These are phyloP conservation scores for Drechslerella coelobrocha DNA, from an alignment of 2,329 filamentous ascomycete species.

Conservation along the genomic window DNA sequence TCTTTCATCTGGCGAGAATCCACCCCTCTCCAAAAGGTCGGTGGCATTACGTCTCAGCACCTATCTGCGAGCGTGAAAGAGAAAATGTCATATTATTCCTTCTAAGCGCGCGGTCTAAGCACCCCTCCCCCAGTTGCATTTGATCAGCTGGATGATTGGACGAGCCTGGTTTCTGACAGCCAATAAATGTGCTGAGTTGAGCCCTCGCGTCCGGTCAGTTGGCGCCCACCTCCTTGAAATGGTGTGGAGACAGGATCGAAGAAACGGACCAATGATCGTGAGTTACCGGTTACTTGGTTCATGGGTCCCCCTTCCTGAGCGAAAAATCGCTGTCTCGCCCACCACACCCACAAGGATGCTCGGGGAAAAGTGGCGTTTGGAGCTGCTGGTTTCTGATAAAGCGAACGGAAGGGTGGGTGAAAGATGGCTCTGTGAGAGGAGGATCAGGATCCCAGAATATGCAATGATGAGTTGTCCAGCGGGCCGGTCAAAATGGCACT, in stretches of 20 bases:
- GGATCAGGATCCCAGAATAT: slow-evolving; percentile 18
- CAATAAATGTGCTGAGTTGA: slow-evolving; percentile 33
- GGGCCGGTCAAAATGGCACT: slow-evolving; percentile 38
- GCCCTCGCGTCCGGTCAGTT: slow-evolving; percentile 49
- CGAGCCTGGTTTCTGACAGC: slow-evolving; percentile 24
- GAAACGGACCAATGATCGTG: slow-evolving; percentile 44
- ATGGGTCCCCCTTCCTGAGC: slow-evolving; percentile 51
- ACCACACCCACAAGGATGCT: slow-evolving; percentile 25
- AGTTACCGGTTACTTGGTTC: slow-evolving; percentile 51
- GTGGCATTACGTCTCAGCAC: neutral
- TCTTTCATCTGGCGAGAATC: slow-evolving; percentile 8
- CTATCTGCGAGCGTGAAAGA: neutral
- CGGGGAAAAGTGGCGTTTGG: slow-evolving; percentile 45
- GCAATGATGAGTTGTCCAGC: slow-evolving; percentile 50
- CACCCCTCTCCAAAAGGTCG: no score
- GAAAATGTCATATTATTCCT: slow-evolving; percentile 20
- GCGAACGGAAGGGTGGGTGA: slow-evolving; percentile 6
- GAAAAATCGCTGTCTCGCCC: slow-evolving; percentile 29
- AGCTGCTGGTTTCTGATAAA: slow-evolving; percentile 30
- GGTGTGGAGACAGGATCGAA: slow-evolving; percentile 38
- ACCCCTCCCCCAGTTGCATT: slow-evolving; percentile 43
- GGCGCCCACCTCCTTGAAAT: slow-evolving; percentile 50
- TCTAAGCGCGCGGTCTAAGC: slow-evolving; percentile 51
- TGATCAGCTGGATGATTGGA: slow-evolving; percentile 43
- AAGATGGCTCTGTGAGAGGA: slow-evolving; percentile 30